These are phyloP conservation scores for Linum usitatissimum DNA, from an alignment of 345 rosid species.

Conservation along the genomic window DNA sequence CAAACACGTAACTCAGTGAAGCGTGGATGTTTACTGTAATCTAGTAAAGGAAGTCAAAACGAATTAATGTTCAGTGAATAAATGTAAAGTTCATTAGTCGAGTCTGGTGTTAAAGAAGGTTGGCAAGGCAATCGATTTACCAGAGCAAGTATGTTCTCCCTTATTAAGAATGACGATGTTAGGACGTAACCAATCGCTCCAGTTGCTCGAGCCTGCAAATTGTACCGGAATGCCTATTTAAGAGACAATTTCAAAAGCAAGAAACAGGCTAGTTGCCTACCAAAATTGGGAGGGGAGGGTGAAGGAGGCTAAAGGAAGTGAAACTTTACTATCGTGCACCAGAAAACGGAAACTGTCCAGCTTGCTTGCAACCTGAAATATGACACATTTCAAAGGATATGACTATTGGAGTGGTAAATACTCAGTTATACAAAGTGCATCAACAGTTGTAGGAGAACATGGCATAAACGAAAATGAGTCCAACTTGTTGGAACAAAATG, in stretches of 20 bases:
- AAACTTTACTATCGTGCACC: constrained; percentile 69
- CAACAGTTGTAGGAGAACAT: too few relatives aligned
- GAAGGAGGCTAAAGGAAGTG: constrained; percentile 15
- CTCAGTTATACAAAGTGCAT: too few relatives aligned
- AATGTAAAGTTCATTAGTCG: background rate
- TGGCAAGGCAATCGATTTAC: constrained; percentile 23
- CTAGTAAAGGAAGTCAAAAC: constrained; percentile 25
- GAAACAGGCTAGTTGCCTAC: constrained; percentile 12
- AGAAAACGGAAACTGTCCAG: constrained; percentile 66
- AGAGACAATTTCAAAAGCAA: constrained; percentile 8
- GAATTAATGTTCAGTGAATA: background rate
- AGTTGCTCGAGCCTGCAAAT: constrained; percentile 59
- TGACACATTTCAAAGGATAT: background rate
- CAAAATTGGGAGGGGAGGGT: constrained; percentile 12
- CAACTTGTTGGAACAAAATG: too few relatives aligned
- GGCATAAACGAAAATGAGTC: too few relatives aligned
- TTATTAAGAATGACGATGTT: constrained; percentile 76
- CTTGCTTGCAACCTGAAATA: constrained; percentile 45
- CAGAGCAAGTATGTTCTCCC: constrained; percentile 85
- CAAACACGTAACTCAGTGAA: constrained; percentile 51
- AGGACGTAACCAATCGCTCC: constrained; percentile 81
- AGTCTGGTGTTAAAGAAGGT: background rate
- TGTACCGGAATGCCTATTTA: constrained; percentile 11
- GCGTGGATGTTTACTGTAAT: constrained; percentile 89
- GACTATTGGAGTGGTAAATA: too few relatives aligned